Base-by-base conservation (phyloP, 495 filamentous ascomycete genomes). In the Penicillium maclennaniae region DNA sequence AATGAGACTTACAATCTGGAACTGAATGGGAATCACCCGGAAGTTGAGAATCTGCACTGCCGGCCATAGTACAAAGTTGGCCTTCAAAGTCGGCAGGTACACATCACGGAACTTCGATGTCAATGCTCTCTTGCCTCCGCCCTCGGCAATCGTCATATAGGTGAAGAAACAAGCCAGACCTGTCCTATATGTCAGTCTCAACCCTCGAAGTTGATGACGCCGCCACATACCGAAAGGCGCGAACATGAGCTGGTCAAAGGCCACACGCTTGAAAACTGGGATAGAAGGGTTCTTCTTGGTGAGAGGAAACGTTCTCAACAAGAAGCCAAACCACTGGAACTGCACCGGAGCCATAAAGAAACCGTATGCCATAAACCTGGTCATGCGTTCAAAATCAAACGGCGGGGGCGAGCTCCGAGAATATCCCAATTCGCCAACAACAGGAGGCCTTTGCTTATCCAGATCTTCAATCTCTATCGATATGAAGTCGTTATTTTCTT, bases 31-130 rank as follows among this genome's bases (percentile, higher is more conserved):
- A 72, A 97, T 87, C 50, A 97, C 70, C 20, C 95, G 80, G 74
- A 99, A 99, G 74, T 99, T 99, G 65, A 99, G 76, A 50, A 99
- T 85, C 74, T 99, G 95, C 23, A 97, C 95, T 6, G 86, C 83
- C 17, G 95, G 95, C 95, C 95, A 99, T 8, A 99, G 79, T 66
- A 96, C 81, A 60, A 85, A 99, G 68, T 97, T 97, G 44, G 95
- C 95, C 76, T 97, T 96, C 54, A 98, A 75, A 15, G 92, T 89
- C 21, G 93, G 90, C 58, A 95, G 61, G 68, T 96, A 99, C 59
- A 96, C 92, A 62, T 96, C 89, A 60, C 87, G 82, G 63, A 99
- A 85, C 72, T 99, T 99, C 52, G 87, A 78, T 38, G 75, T 72
- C 26, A 99, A 81, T 4, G 86, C 91, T 57, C 88, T 79, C 64